Evolutionary conservation across 2,329 filamentous ascomycete genomes (phyloP).

Genomic region (Mycosphaerelloides madeirae): DNA sequence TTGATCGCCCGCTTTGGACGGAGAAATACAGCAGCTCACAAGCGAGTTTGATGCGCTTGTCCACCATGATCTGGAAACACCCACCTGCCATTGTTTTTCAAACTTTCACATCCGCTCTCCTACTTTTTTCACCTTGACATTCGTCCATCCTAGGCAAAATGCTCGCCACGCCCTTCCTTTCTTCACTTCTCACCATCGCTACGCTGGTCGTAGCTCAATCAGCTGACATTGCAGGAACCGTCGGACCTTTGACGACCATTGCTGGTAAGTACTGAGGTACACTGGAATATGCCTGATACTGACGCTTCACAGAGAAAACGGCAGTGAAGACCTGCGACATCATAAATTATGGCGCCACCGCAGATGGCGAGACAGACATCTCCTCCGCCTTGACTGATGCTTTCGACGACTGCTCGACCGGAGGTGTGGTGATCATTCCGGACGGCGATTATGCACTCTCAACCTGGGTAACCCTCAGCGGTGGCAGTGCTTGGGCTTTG

Average conservation of each 20-base stretch:
- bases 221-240: slow-evolving; percentile 40
- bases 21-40: too few species aligned
- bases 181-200: slow-evolving; percentile 22
- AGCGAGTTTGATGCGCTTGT: too few species aligned
- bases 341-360: slow-evolving; percentile 48
- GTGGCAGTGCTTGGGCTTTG: slow-evolving; percentile 47
- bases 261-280: slow-evolving; percentile 33
- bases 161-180: slow-evolving; percentile 11
- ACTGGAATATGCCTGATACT: too few species aligned
- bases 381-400: slow-evolving; percentile 46
- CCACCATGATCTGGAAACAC: too few species aligned
- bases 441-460: slow-evolving; percentile 47
- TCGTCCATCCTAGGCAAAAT: slow-evolving; percentile 4
- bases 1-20: too few species aligned
- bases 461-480: slow-evolving; percentile 47
- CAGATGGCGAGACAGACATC: slow-evolving; percentile 50
- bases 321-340: slow-evolving; percentile 51
- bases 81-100: background rate
- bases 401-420: slow-evolving; percentile 48
- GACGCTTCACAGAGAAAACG: background rate
- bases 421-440: slow-evolving; percentile 49
- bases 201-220: slow-evolving; percentile 29
- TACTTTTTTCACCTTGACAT: too few species aligned
- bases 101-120: too few species aligned
- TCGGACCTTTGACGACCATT: slow-evolving; percentile 43